These are phyloP conservation scores for Colletotrichum lindemuthianum DNA, from an alignment of 2,329 filamentous ascomycete genomes.

Conservation along the genomic window DNA sequence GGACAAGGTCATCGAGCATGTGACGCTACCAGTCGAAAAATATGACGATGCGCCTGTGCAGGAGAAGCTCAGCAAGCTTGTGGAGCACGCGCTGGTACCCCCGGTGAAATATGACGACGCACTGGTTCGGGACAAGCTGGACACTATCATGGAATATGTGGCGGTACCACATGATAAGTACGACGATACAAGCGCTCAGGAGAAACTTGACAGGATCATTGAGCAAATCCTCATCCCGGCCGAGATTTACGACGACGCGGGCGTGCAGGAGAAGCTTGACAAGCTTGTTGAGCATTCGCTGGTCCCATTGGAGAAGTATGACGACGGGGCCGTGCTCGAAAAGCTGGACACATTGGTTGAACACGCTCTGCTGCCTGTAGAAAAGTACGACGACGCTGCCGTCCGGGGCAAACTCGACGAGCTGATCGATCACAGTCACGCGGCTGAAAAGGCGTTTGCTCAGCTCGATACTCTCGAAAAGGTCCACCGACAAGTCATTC, in stretches of 20 bases:
- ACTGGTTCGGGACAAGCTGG: conserved; percentile 66
- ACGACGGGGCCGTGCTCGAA: conserved; percentile 41
- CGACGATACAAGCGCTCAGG: conserved; percentile 40
- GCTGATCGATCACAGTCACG: conserved; percentile 71
- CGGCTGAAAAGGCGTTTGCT: conserved; percentile 74
- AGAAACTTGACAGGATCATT: conserved; percentile 56
- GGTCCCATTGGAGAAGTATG: conserved; percentile 35
- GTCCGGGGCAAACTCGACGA: conserved; percentile 45
- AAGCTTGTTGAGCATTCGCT: conserved; percentile 27
- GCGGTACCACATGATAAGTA: conserved; percentile 37
- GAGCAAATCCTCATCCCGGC: conserved; percentile 56
- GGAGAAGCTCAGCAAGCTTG: conserved; percentile 51
- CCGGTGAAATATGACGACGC: conserved; percentile 47
- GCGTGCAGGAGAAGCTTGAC: conserved; percentile 21
- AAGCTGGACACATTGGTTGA: conserved; percentile 50
- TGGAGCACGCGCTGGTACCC: conserved; percentile 64
- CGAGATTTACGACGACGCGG: conserved; percentile 22
- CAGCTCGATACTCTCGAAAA: conserved; percentile 87
- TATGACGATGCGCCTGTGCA: conserved; percentile 41
- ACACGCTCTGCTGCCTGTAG: conserved; percentile 24
- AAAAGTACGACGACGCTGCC: conserved; percentile 40
- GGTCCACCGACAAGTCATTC: conserved; percentile 87
- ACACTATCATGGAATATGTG: conserved; percentile 55
- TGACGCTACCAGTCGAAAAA: conserved; percentile 27
- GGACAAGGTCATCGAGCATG: conserved; percentile 26